Percentiles rank a stretch among this genome's conserved stretches.
Conservation (phyloP, 2,329 filamentous ascomycete species). For the Ramichloridium luteum region DNA sequence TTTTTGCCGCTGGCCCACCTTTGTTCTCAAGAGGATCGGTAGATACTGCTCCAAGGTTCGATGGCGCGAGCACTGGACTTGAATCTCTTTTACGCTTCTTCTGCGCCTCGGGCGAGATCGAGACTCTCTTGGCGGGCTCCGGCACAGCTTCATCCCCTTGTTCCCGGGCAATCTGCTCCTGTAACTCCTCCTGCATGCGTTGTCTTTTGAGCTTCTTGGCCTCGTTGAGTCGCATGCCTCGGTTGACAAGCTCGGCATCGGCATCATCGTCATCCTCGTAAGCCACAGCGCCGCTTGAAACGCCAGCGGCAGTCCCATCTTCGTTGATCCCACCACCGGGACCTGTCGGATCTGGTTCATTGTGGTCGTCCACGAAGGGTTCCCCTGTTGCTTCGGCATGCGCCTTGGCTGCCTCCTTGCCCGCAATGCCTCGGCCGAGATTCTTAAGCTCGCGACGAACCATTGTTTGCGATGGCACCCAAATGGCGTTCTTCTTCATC, state of each 20-base stretch:
- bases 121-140: constrained; percentile 5
- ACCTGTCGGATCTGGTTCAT: constrained; percentile 23
- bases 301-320: constrained; percentile 22
- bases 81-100: constrained; percentile 47
- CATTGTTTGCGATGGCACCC: constrained; percentile 78
- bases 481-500: constrained; percentile 86
- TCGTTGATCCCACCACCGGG: constrained; percentile 17
- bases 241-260: constrained; percentile 54
- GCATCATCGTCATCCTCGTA: constrained; percentile 32
- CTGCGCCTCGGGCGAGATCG: constrained; percentile 12
- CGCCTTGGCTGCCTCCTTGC: constrained; percentile 33
- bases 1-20: constrained; percentile 21
- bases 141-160: constrained; percentile 16
- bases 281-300: background rate
- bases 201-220: constrained; percentile 63
- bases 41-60: constrained; percentile 6
- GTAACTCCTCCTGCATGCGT: constrained; percentile 38
- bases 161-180: constrained; percentile 23
- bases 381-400: constrained; percentile 54
- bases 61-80: constrained; percentile 22
- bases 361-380: constrained; percentile 49
- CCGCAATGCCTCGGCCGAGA: constrained; percentile 45
- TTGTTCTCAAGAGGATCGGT: constrained; percentile 8
- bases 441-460: constrained; percentile 64
- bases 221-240: constrained; percentile 67